Conservation (phyloP, 2,329 filamentous ascomycete species). For the Fusarium sp. region DNA sequence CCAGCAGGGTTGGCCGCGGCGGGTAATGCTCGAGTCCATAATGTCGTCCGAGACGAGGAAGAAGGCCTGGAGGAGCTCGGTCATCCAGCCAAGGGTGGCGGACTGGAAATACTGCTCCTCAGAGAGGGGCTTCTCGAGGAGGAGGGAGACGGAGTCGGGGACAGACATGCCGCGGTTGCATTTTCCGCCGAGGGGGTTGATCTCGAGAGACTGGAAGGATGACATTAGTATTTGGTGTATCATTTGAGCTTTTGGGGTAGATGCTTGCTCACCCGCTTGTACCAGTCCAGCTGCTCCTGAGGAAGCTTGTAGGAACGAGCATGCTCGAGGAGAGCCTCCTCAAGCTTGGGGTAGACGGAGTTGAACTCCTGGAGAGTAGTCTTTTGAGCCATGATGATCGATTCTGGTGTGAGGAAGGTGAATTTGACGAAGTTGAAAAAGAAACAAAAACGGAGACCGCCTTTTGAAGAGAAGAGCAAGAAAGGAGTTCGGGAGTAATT, state of each 20-base stretch:
- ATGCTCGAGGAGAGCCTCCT: constrained; percentile 83
- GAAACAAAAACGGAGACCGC: constrained; percentile 9
- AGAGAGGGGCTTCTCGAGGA: constrained; percentile 76
- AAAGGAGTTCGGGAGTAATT: constrained; percentile 10
- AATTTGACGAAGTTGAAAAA: background rate
- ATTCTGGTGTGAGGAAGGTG: background rate
- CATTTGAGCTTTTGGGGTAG: background rate
- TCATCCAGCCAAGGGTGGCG: constrained; percentile 94
- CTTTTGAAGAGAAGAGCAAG: constrained; percentile 14
- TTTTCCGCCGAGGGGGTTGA: constrained; percentile 93
- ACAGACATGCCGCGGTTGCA: constrained; percentile 99
- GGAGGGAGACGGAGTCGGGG: constrained; percentile 86
- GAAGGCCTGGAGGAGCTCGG: constrained; percentile 97
- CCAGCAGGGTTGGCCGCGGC: constrained; percentile 95
- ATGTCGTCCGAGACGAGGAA: constrained; percentile 99
- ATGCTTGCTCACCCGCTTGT: constrained; percentile 72
- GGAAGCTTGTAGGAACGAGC: constrained; percentile 86
- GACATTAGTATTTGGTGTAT: background rate
- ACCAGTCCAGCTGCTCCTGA: constrained; percentile 84
- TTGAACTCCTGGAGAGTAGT: constrained; percentile 89
- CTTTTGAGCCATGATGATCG: constrained; percentile 70
- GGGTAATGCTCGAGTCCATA: constrained; percentile 96
- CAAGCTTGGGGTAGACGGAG: constrained; percentile 85
- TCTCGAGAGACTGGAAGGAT: constrained; percentile 67
- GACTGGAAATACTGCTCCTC: constrained; percentile 89